Conservation (phyloP, 345 rosid species). For the Brassica juncea region DNA sequence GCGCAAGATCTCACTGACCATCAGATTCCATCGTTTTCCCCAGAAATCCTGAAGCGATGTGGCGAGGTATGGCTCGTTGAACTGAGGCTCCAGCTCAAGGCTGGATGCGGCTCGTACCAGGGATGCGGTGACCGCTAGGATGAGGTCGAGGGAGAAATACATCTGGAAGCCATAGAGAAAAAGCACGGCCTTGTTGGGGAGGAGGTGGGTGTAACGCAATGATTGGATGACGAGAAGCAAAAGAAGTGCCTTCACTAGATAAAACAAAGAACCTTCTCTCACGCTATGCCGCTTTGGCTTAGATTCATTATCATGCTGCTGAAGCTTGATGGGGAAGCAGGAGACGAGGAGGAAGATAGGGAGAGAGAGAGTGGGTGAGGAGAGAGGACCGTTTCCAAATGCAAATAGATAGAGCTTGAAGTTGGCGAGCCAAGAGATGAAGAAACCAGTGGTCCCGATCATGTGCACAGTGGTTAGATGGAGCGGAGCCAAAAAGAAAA, state of each 20-base stretch:
- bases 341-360: not conserved
- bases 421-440: slow-evolving; percentile 12
- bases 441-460: slow-evolving; percentile 11
- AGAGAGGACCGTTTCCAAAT: slow-evolving; percentile 5
- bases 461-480: slow-evolving; percentile 4
- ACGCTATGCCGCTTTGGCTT: not conserved
- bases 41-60: slow-evolving; percentile 13
- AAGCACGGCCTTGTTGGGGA: not conserved
- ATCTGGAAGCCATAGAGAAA: slow-evolving; percentile 6
- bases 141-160: slow-evolving; percentile 1
- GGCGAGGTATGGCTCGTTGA: slow-evolving; percentile 9
- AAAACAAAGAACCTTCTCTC: not conserved
- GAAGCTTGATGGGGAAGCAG: slow-evolving; percentile 7
- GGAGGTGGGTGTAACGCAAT: not conserved
- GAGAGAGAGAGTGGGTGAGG: not conserved
- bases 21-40: slow-evolving; percentile 9
- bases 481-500: not conserved
- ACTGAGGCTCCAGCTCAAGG: not conserved
- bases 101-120: not conserved
- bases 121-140: slow-evolving; percentile 5
- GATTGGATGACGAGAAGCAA: not conserved
- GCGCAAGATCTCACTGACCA: slow-evolving; percentile 13
- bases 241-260: not conserved
- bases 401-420: slow-evolving; percentile 5
- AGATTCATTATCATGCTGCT: not conserved